A percentile compares a stretch with the other conserved stretches of the same genome.
phyloP scores from a whole-genome alignment of 306 rosid genomes.

The Adenanthera pavonina region DNA sequence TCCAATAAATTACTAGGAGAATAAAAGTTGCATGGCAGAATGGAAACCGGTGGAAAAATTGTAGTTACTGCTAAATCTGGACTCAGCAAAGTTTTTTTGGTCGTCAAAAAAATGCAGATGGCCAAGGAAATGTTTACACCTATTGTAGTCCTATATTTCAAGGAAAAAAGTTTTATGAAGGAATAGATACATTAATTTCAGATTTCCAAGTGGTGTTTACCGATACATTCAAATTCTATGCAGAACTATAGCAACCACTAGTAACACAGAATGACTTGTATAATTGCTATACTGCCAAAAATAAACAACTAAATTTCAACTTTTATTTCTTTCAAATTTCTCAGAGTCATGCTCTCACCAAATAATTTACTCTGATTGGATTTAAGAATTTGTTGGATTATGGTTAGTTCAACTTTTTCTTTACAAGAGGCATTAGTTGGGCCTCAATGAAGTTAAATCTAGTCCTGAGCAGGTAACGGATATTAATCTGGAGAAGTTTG shows the following conservation, averaged over 20 bases:
- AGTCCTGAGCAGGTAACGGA: not conserved
- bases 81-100: not conserved
- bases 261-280: not conserved
- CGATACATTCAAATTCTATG: not conserved
- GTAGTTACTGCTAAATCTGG: not conserved
- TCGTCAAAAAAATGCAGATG: constrained; percentile 1
- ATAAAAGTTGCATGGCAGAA: not conserved
- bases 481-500: not conserved
- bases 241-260: not conserved
- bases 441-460: not conserved
- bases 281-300: not conserved
- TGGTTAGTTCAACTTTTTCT: not conserved
- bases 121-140: constrained; percentile 9
- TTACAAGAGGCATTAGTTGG: not conserved
- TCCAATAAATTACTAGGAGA: not conserved
- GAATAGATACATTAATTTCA: not conserved
- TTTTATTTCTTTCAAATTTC: not conserved
- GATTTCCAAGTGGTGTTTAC: not conserved
- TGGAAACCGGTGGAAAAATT: not conserved
- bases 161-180: too few relatives aligned
- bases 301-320: not conserved
- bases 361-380: not conserved
- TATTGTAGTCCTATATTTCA: not conserved
- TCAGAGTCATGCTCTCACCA: not conserved
- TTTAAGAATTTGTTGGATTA: not conserved